Conservation (phyloP, 208 protist genomes). For the Tritrichomonas foetus region DNA sequence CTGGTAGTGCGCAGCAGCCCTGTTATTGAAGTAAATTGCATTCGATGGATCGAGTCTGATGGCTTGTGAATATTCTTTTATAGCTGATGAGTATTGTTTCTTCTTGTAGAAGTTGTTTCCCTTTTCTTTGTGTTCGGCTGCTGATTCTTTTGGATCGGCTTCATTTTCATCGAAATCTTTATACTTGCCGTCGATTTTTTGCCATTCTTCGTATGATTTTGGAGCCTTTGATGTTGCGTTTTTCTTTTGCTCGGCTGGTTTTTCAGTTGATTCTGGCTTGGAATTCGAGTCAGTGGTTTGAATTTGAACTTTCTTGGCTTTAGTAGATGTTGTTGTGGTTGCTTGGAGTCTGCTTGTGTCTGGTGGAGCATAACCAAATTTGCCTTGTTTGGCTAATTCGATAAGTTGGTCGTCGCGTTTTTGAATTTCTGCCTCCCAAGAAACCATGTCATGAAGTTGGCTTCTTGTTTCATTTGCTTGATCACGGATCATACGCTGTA, state of each 20-base stretch:
- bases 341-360: background rate
- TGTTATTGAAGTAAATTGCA: background rate
- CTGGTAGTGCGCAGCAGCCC: background rate
- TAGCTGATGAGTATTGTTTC: background rate
- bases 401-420: background rate
- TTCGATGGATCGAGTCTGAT: background rate
- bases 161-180: background rate
- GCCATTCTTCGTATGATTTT: background rate
- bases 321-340: background rate
- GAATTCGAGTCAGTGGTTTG: background rate
- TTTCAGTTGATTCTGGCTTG: background rate
- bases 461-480: conserved; percentile 16
- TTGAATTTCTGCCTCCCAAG: background rate
- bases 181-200: background rate
- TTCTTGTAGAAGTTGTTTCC: conserved; percentile 30
- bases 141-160: conserved; percentile 5
- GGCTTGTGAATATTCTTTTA: conserved; percentile 13
- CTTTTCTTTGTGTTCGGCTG: conserved; percentile 28
- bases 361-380: background rate
- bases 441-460: background rate
- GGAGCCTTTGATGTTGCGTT: background rate
- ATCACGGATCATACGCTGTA: background rate
- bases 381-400: background rate
- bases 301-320: conserved; percentile 5
- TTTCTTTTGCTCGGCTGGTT: background rate